A percentile compares a stretch with the other conserved stretches of the same genome.
phyloP scores from a whole-genome alignment of 371 early-diverging fungal species.

The Mortierella sp. region DNA sequence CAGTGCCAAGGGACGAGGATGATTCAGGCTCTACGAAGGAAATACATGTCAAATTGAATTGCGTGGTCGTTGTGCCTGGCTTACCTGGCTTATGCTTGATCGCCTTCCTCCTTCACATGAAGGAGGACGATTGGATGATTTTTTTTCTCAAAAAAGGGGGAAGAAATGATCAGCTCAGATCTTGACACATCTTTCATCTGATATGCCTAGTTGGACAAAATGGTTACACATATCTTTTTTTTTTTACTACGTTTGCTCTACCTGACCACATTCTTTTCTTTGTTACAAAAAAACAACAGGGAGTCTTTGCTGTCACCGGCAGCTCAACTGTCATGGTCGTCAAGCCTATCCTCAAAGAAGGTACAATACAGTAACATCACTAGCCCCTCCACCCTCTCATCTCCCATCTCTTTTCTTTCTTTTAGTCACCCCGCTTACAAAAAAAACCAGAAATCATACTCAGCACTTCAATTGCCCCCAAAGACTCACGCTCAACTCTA shows the following conservation, averaged over 20 bases:
- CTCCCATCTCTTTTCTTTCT: not conserved
- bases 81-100: not conserved
- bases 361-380: slow-evolving; percentile 31
- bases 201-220: not conserved
- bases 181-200: not conserved
- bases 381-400: not conserved
- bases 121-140: slow-evolving; percentile 8
- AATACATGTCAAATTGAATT: not conserved
- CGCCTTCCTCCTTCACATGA: not conserved
- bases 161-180: not conserved
- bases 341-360: slow-evolving; percentile 60
- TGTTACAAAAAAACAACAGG: slow-evolving; percentile 16
- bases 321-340: slow-evolving; percentile 65
- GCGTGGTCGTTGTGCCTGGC: not conserved
- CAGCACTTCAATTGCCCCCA: not conserved
- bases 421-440: not conserved
- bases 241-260: not conserved
- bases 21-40: not conserved
- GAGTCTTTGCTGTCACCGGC: slow-evolving; percentile 70
- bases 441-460: not conserved
- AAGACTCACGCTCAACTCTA: not conserved
- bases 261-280: not conserved
- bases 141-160: not conserved
- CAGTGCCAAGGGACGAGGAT: not conserved
- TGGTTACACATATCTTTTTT: not conserved